Base-by-base conservation (phyloP, 352 stramenopile species). In the Phytophthora vignae region DNA sequence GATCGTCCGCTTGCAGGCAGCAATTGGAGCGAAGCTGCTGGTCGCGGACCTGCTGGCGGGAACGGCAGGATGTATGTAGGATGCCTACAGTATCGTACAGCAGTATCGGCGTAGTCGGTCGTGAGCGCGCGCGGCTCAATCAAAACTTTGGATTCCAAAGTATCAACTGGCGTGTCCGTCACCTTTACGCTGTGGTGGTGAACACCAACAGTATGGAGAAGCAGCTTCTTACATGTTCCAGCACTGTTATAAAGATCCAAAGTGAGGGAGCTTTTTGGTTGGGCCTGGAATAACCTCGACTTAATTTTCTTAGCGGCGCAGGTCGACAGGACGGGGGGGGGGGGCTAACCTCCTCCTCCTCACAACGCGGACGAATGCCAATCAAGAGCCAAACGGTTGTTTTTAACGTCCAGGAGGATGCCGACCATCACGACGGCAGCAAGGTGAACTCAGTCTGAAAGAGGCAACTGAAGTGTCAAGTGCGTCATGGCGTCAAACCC, bases 1-100 rank as follows among this genome's bases (percentile, higher is more conserved):
- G 64, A 59, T 60, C 57, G 64, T 64, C 27, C 8, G 53, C 42
- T 69, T 62, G 61, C 38, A 17, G 36, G 36, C 3, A 11, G 12
- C 36, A 44, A 15, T 33, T 33, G 29, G 29, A 33, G 6, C 29
- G 29, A 33, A 33, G 29, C 29, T 33, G 29, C 6, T 33, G 29
- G 29, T 1, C 29, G 29, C 4, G 36, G 36, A 44, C 3, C 36
- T 44, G 36, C 36, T 44, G 36, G 36, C 36, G 36, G 36, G 36
- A 44, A 44, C 14, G 36, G 12, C 36, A 44, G 36, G 29, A 10
- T 33, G 29, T 33, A 33, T 33, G 29, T 33, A 33, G 29, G 29
- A 33, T 9, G 10, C 29, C 29, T 33, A 33, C 29, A 9, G 27
- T 31, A 31, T 2, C 1, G 25, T 33, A 33, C 29, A 9, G 4